Percentiles rank a stretch among this genome's conserved stretches.
phyloP scores from a whole-genome alignment of 2,329 filamentous ascomycete genomes.

The Epichloe festucae region DNA sequence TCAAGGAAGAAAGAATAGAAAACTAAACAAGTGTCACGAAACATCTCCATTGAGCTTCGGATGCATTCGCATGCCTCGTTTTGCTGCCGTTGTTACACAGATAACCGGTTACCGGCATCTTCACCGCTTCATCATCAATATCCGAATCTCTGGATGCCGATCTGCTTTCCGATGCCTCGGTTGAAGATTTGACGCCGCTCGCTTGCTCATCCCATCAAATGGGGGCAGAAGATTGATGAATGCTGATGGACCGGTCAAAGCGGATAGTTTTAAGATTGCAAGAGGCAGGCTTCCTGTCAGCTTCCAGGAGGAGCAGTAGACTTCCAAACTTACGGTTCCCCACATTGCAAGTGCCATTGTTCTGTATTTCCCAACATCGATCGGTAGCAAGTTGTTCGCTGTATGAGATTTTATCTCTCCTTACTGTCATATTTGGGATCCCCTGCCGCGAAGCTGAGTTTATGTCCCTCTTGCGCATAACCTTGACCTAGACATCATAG shows the following conservation, averaged over 20 bases:
- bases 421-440: background rate
- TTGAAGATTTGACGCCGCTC: background rate
- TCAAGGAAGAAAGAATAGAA: background rate
- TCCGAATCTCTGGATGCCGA: background rate
- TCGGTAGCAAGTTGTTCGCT: background rate
- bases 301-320: background rate
- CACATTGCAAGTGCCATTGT: background rate
- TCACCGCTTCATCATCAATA: slow-evolving; percentile 3
- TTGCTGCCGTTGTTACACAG: slow-evolving; percentile 3
- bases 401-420: background rate
- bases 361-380: background rate
- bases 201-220: slow-evolving; percentile 1
- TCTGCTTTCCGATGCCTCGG: background rate
- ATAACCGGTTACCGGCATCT: slow-evolving; percentile 3
- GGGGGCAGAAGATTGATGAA: background rate
- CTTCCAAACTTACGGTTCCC: background rate
- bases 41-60: background rate
- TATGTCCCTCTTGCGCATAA: background rate
- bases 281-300: background rate
- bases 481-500: background rate
- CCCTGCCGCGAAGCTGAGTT: background rate
- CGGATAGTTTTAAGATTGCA: background rate
- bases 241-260: background rate
- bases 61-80: background rate
- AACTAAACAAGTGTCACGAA: background rate